Percentiles rank a stretch among this genome's conserved stretches.
phyloP scores from a whole-genome alignment of 805 yeast species.

The Pichia manshurica region DNA sequence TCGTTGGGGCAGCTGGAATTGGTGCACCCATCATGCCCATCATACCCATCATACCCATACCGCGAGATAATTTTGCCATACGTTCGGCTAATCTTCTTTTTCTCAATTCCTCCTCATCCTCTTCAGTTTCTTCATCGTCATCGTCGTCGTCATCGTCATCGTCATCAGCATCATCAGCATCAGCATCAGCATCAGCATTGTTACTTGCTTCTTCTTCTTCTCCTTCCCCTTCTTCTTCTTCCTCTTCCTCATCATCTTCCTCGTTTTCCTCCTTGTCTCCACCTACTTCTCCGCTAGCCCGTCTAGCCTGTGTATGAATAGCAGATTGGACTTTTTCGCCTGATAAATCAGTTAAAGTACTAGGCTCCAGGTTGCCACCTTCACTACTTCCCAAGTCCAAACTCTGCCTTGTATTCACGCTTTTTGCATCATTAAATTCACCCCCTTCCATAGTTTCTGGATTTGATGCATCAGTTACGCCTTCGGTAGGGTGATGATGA shows the following conservation, averaged over 20 bases:
- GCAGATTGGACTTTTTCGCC: neutral
- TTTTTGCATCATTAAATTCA: neutral
- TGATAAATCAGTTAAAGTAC: neutral
- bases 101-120: conserved; percentile 70
- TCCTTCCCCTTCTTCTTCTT: conserved; percentile 12
- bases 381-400: neutral
- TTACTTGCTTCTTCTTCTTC: conserved; percentile 23
- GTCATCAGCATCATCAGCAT: conserved; percentile 30
- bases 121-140: conserved; percentile 50
- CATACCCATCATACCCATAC: conserved; percentile 74
- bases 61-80: conserved; percentile 95
- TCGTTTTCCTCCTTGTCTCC: conserved; percentile 2
- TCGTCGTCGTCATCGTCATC: conserved; percentile 46
- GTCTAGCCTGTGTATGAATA: too few species aligned
- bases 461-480: neutral
- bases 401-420: neutral
- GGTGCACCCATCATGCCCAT: conserved; percentile 44
- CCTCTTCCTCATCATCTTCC: conserved; percentile 15
- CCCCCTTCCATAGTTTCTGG: neutral
- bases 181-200: conserved; percentile 26
- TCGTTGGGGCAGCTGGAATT: conserved; percentile 20
- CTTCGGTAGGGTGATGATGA: neutral
- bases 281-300: too few species aligned
- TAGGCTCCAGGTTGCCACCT: neutral
- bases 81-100: conserved; percentile 78